phyloP scores from a whole-genome alignment of 164 flowering plant species.

The Vitis labrusca region DNA sequence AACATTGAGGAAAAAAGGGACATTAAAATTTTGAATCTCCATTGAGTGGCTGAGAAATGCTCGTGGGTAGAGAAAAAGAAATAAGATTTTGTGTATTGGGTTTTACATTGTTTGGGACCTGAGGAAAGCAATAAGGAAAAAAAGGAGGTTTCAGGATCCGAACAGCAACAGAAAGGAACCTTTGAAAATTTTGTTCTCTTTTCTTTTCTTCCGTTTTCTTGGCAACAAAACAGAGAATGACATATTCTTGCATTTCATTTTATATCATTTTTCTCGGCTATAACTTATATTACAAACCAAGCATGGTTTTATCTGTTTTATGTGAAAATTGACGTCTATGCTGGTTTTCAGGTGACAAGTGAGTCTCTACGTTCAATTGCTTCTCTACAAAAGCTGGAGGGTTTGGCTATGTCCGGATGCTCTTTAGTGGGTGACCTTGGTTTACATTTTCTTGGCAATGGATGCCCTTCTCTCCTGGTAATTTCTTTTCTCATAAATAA shows the following conservation, averaged over 20 bases:
- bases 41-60: too few relatives aligned
- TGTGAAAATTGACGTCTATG: neutral
- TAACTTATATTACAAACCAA: too few relatives aligned
- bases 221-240: neutral
- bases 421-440: slow-evolving; percentile 41
- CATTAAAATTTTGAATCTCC: too few relatives aligned
- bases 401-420: slow-evolving; percentile 39
- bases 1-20: too few relatives aligned
- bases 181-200: neutral
- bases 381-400: slow-evolving; percentile 37
- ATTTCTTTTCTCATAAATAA: neutral
- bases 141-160: too few relatives aligned
- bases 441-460: slow-evolving; percentile 32
- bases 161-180: too few relatives aligned
- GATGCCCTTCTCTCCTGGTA: slow-evolving; percentile 52
- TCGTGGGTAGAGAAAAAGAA: too few relatives aligned
- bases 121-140: too few relatives aligned
- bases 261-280: too few relatives aligned
- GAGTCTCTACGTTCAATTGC: slow-evolving; percentile 40
- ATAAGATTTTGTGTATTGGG: too few relatives aligned
- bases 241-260: neutral
- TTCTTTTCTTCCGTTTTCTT: neutral
- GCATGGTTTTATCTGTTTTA: too few relatives aligned
- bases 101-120: too few relatives aligned
- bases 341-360: slow-evolving; percentile 34